Percentiles rank a stretch among this genome's conserved stretches.
phyloP scores from a whole-genome alignment of 495 filamentous ascomycete genomes.

The Ascodesmis nigricans region DNA sequence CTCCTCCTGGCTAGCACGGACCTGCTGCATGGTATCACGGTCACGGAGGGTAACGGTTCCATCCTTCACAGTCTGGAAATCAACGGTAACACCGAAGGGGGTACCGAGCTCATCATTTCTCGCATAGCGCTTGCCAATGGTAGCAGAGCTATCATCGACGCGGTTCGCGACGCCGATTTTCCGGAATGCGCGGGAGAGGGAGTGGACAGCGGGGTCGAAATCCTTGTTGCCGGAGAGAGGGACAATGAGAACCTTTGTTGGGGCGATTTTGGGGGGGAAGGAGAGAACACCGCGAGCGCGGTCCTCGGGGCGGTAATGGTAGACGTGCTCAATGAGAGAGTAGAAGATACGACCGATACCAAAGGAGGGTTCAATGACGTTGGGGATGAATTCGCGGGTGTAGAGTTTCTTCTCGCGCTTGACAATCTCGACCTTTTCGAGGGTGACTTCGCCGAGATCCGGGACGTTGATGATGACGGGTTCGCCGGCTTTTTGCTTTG shows the following conservation, averaged over 20 bases:
- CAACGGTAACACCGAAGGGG: conserved; percentile 45
- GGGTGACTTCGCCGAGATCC: conserved; percentile 35
- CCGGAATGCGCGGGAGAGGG: conserved; percentile 37
- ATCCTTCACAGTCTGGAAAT: conserved; percentile 57
- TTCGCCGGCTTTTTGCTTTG: conserved; percentile 28
- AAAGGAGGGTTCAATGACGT: conserved; percentile 52
- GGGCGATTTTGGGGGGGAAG: conserved; percentile 49
- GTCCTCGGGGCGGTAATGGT: conserved; percentile 41
- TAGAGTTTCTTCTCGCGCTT: conserved; percentile 34
- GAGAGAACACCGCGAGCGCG: conserved; percentile 51
- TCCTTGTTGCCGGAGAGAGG: conserved; percentile 40
- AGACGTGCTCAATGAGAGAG: conserved; percentile 38
- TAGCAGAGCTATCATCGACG: conserved; percentile 44
- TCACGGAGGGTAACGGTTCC: conserved; percentile 49
- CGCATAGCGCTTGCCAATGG: conserved; percentile 53
- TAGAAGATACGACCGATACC: conserved; percentile 50
- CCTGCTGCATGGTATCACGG: conserved; percentile 48
- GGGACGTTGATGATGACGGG: conserved; percentile 34
- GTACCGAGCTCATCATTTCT: conserved; percentile 56
- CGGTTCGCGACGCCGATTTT: conserved; percentile 37
- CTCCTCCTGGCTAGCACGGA: conserved; percentile 38
- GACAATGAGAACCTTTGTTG: conserved; percentile 56
- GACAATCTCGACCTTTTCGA: conserved; percentile 35
- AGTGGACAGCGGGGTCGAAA: conserved; percentile 35
- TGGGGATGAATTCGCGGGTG: conserved; percentile 40